A percentile compares a stretch with the other conserved stretches of the same genome.
phyloP scores from a whole-genome alignment of 2,329 filamentous ascomycete genomes.

The Apiospora koreana region DNA sequence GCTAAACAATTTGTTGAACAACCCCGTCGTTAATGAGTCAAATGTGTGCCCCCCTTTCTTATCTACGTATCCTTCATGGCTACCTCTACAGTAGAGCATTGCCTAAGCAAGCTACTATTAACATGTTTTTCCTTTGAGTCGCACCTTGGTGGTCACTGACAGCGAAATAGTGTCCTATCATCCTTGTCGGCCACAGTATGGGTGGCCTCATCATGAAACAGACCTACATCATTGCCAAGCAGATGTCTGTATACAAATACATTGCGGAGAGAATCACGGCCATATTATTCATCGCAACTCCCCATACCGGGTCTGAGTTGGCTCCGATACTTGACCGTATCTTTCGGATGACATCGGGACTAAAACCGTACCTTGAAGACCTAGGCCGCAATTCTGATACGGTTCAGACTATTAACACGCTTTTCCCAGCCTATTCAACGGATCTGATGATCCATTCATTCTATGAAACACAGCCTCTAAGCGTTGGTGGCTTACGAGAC shows the following conservation, averaged over 20 bases:
- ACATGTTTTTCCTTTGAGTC: not conserved
- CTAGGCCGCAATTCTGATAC: constrained; percentile 21
- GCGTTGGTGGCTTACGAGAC: constrained; percentile 1
- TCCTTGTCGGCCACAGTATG: constrained; percentile 38
- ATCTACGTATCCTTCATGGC: too few species aligned
- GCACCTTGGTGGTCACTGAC: not conserved
- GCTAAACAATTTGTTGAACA: constrained; percentile 18
- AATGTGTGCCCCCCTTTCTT: too few species aligned
- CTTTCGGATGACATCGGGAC: constrained; percentile 18
- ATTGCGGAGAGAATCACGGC: constrained; percentile 24
- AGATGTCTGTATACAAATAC: constrained; percentile 1
- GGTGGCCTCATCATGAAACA: constrained; percentile 37
- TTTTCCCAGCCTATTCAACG: constrained; percentile 24
- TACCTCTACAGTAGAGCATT: too few species aligned
- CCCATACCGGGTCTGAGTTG: constrained; percentile 32
- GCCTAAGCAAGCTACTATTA: too few species aligned
- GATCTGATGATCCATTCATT: constrained; percentile 28
- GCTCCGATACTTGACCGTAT: constrained; percentile 28
- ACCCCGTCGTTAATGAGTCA: not conserved
- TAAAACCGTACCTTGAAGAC: constrained; percentile 25
- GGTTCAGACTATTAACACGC: constrained; percentile 28
- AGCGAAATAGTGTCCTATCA: constrained; percentile 23
- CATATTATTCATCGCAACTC: constrained; percentile 34
- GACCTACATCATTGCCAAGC: constrained; percentile 29
- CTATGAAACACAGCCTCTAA: constrained; percentile 27